phyloP scores from a whole-genome alignment of 164 flowering plant genomes.

The Sextonia rubra region DNA sequence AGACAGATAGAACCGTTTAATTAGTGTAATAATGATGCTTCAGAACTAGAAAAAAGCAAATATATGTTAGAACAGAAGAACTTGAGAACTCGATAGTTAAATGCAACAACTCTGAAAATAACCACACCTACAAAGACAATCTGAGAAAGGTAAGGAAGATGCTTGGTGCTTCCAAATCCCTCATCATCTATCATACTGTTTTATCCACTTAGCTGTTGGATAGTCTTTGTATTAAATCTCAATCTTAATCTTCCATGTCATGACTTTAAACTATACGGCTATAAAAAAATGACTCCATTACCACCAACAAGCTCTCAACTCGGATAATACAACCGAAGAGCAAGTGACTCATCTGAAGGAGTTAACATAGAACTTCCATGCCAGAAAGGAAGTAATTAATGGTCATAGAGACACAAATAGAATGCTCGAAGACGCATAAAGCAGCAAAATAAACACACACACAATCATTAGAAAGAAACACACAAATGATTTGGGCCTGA shows the following conservation, averaged over 20 bases:
- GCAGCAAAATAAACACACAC: not conserved
- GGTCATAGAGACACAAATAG: not conserved
- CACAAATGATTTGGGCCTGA: too few species aligned
- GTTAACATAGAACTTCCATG: not conserved
- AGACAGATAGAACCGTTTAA: not conserved
- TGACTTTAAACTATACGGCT: not conserved
- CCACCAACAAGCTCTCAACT: not conserved
- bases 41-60: not conserved
- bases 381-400: not conserved
- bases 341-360: not conserved
- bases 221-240: too few species aligned
- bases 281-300: not conserved
- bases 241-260: not conserved
- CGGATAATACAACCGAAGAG: not conserved
- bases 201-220: too few species aligned
- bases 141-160: not conserved
- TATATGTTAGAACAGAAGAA: not conserved
- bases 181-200: too few species aligned
- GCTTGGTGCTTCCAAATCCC: too few species aligned
- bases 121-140: not conserved
- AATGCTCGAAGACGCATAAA: not conserved
- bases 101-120: too few species aligned
- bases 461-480: too few species aligned
- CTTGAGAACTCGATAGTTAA: not conserved
- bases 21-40: not conserved